phyloP scores from a whole-genome alignment of 345 rosid species.

The Firmiana major region DNA sequence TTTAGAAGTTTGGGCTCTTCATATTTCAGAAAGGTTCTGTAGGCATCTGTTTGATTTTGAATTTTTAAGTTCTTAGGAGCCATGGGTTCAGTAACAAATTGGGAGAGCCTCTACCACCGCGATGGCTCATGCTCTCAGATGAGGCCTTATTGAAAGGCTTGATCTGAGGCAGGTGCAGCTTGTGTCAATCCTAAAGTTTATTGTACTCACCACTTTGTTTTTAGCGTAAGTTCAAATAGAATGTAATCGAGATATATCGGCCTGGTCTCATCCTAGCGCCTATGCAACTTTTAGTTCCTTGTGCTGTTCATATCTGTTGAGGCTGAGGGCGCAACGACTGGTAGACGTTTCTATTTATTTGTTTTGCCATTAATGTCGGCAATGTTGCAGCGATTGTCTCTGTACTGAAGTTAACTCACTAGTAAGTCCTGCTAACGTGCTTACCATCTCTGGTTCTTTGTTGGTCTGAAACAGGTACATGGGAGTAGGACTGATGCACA shows the following conservation, averaged over 20 bases:
- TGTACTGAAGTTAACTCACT: neutral
- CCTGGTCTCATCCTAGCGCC: neutral
- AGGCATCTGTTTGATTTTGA: neutral
- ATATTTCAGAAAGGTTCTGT: neutral
- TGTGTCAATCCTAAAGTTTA: neutral
- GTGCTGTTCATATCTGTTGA: neutral
- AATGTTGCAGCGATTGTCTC: neutral
- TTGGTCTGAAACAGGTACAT: constrained; percentile 57
- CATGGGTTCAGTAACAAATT: neutral
- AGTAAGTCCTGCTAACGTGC: neutral
- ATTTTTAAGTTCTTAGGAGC: neutral
- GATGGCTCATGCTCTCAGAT: too few relatives aligned
- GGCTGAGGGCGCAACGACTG: too few relatives aligned
- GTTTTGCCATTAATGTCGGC: too few relatives aligned
- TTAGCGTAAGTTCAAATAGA: neutral
- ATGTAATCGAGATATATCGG: neutral
- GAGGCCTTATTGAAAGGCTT: neutral
- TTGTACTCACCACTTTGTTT: neutral
- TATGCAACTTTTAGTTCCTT: neutral
- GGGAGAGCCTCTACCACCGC: neutral
- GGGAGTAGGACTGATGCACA: constrained; percentile 61
- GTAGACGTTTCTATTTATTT: too few relatives aligned
- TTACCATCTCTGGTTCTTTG: constrained; percentile 2
- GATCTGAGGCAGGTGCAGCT: neutral
- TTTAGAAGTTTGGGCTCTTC: neutral